Percentiles rank a stretch among this genome's conserved stretches.
Evolutionary conservation across 2,329 filamentous ascomycete genomes (phyloP).

Genomic region (Aspergillus latus): DNA sequence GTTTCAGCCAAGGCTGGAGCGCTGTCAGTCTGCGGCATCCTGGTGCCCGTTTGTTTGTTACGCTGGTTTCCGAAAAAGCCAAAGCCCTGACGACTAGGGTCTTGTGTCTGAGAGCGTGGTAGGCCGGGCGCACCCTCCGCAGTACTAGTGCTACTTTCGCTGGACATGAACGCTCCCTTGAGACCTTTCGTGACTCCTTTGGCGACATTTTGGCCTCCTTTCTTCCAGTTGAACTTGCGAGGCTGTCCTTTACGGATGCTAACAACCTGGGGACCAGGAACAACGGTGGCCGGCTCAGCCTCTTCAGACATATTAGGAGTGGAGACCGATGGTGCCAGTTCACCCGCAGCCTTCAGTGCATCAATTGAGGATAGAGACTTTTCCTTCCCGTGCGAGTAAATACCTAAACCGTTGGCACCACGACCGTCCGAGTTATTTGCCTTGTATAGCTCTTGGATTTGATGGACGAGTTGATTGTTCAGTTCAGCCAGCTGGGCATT

Average conservation of each 20-base stretch:
- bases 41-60: constrained; percentile 39
- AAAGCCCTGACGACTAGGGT: constrained; percentile 61
- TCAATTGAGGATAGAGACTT: constrained; percentile 49
- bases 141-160: constrained; percentile 52
- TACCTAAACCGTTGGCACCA: constrained; percentile 59
- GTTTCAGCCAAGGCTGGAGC: constrained; percentile 42
- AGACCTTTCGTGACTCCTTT: constrained; percentile 93
- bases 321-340: constrained; percentile 60
- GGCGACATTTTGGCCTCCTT: constrained; percentile 87
- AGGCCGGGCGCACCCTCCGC: constrained; percentile 32
- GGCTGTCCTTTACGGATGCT: constrained; percentile 92
- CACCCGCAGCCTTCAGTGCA: constrained; percentile 45
- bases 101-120: constrained; percentile 42
- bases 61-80: constrained; percentile 65
- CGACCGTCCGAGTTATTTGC: constrained; percentile 57
- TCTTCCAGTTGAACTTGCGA: constrained; percentile 99
- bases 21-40: constrained; percentile 46
- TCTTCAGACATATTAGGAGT: constrained; percentile 62
- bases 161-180: constrained; percentile 82
- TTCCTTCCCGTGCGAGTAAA: constrained; percentile 59
- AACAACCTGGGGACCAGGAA: constrained; percentile 83
- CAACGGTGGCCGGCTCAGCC: constrained; percentile 57
- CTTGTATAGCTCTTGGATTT: constrained; percentile 92
- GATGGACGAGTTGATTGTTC: constrained; percentile 92
- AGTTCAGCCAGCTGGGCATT: constrained; percentile 92